phyloP scores from a whole-genome alignment of 331 rosid species.

The Pyracantha coccinea region DNA sequence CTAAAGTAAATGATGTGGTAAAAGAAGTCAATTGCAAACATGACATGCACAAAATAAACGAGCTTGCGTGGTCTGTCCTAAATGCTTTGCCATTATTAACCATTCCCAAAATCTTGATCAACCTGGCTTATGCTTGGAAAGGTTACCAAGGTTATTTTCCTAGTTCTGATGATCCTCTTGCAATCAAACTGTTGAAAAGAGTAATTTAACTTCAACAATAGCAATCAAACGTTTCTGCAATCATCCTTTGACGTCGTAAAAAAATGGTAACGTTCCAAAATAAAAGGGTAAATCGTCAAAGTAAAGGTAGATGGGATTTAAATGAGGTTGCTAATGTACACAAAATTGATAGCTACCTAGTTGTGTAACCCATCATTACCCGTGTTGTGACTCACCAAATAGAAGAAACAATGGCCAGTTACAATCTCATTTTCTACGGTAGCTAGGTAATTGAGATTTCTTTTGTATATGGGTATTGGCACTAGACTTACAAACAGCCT shows the following conservation, averaged over 20 bases:
- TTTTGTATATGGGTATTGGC: neutral
- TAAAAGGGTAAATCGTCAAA: neutral
- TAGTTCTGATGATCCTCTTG: neutral
- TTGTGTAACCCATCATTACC: neutral
- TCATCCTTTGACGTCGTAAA: neutral
- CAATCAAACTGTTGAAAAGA: neutral
- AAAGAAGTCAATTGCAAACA: too few species aligned
- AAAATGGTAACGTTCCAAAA: neutral
- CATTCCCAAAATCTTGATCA: neutral
- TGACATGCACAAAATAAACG: neutral
- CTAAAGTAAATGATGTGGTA: neutral
- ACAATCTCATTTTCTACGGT: neutral
- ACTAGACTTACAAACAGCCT: neutral
- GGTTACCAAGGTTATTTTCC: neutral
- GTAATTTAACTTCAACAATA: neutral
- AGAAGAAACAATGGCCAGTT: neutral
- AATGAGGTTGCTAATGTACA: neutral
- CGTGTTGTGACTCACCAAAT: neutral
- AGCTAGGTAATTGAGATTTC: neutral
- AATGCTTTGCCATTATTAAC: neutral
- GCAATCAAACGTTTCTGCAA: neutral
- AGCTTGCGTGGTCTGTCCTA: neutral
- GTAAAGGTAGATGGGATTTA: neutral
- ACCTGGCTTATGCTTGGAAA: neutral
- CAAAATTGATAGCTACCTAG: neutral